Evolutionary conservation across 2,329 filamentous ascomycete species (phyloP), one percentile per base, ranked within the genome.

Genomic region (Colletotrichum eleusines): DNA sequence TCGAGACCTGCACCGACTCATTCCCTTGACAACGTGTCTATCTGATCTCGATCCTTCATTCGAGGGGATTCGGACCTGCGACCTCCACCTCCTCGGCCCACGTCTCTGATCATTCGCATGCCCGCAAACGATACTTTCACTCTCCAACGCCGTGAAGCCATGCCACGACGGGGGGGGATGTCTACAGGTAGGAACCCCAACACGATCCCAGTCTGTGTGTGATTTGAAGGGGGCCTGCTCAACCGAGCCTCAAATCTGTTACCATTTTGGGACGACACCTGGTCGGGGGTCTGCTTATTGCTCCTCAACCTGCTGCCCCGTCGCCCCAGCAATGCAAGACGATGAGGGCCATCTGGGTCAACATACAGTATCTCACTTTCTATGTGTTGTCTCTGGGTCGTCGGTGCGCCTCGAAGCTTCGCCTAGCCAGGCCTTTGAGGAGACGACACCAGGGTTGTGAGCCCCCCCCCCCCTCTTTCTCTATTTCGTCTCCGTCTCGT

Each of bases 181-280:
- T n/a, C n/a, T n/a, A n/a, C n/a, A 55, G 66, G 48, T 31, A 57
- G 53, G 46, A 38, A 54, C 66, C 60, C 42, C 55, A 26, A 40
- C 35, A 46, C 31, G 44, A 38, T 44, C 66, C 61, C 66, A 57
- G 67, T 50, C 63, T 40, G 54, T 70, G 28, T 42, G 31, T 61
- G 60, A 70, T 70, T 70, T 70, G 48, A 70, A 70, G 57, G 67
- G 67, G 63, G 48, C 54, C 55, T 51, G 38, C 63, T 51, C 63
- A 61, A 63, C 67, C 67, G 67, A 70, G 67, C 67, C 67, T 70
- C 67, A 57, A 44, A 61, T 66, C 53, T 28, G 28, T 50, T 70
- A 58, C 67, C 63, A 50, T 57, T 70, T 70, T 70, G 55, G 67
- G 67, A 48, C 46, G 58, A 51, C 50, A 57, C 65, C 48, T 66